A percentile compares a stretch with the other conserved stretches of the same genome.
Conservation (phyloP, 768 basidiomycete genomes). For the Psilocybe subaeruginosa region DNA sequence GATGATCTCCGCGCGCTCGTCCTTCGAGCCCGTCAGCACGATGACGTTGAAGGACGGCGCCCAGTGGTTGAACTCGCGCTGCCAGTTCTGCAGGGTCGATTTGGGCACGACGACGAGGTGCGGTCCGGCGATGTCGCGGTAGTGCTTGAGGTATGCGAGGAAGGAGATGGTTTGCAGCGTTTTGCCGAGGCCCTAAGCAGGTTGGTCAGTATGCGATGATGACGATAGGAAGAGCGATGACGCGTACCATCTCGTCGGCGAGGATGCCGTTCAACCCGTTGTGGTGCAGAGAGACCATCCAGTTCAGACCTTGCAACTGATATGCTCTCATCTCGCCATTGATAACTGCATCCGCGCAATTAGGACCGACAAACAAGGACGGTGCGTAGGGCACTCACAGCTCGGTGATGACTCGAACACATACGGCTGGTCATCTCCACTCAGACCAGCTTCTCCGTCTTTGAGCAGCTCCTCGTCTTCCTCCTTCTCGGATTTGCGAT, state of each 20-base stretch:
- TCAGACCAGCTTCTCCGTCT: conserved; percentile 78
- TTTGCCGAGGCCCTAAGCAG: conserved; percentile 87
- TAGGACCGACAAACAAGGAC: background rate
- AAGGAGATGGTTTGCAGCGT: conserved; percentile 98
- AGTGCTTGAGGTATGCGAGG: conserved; percentile 91
- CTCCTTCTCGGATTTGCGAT: conserved; percentile 96
- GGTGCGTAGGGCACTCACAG: conserved; percentile 52
- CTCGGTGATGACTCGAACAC: conserved; percentile 94
- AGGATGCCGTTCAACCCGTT: conserved; percentile 97
- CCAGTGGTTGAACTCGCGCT: conserved; percentile 91
- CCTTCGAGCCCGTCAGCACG: conserved; percentile 83
- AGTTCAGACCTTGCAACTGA: conserved; percentile 78
- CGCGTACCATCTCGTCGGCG: conserved; percentile 88
- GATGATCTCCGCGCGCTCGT: conserved; percentile 86
- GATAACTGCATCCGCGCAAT: conserved; percentile 58
- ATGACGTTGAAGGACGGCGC: conserved; percentile 85
- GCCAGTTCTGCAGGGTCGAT: conserved; percentile 97
- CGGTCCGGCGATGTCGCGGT: conserved; percentile 74
- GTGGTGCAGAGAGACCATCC: conserved; percentile 95
- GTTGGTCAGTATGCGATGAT: background rate
- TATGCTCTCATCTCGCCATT: conserved; percentile 91
- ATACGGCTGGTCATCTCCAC: conserved; percentile 87
- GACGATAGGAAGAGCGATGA: conserved; percentile 1
- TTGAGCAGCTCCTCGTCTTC: conserved; percentile 96
- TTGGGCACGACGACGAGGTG: conserved; percentile 99